phyloP scores from a whole-genome alignment of 495 filamentous ascomycete genomes.

The Trichocladium uniseriatum region DNA sequence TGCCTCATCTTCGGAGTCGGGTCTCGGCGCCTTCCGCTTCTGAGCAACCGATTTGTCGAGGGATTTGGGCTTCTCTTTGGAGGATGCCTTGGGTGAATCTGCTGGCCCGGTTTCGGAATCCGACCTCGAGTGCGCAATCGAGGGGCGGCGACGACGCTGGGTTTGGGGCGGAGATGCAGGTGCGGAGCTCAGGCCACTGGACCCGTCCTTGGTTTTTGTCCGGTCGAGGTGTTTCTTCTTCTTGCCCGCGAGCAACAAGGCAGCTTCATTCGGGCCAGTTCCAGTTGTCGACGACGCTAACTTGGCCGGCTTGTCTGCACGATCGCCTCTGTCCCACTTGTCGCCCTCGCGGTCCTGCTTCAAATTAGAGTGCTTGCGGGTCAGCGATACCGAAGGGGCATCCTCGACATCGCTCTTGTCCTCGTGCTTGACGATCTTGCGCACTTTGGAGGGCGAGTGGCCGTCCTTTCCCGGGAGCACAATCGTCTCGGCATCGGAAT shows the following conservation, averaged over 20 bases:
- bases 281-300: constrained; percentile 14
- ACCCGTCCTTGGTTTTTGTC: constrained; percentile 37
- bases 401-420: constrained; percentile 43
- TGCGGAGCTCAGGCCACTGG: constrained; percentile 46
- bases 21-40: constrained; percentile 39
- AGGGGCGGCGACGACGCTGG: constrained; percentile 33
- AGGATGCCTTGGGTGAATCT: constrained; percentile 27
- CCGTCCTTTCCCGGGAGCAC: constrained; percentile 66
- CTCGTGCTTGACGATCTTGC: constrained; percentile 62
- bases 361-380: constrained; percentile 29
- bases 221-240: constrained; percentile 42
- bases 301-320: constrained; percentile 24
- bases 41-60: constrained; percentile 30
- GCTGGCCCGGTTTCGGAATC: constrained; percentile 36
- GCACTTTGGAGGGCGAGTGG: constrained; percentile 56
- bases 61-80: constrained; percentile 30
- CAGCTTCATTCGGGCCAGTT: constrained; percentile 1
- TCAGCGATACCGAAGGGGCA: constrained; percentile 23
- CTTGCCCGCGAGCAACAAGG: constrained; percentile 28
- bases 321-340: constrained; percentile 23
- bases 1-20: constrained; percentile 42
- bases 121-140: constrained; percentile 36
- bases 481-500: constrained; percentile 77
- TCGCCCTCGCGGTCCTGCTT: constrained; percentile 18
- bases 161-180: constrained; percentile 39